Evolutionary conservation across 169 alveolate genomes (phyloP), one percentile per base, ranked within the genome.

Genomic region (Eimeria sp.): DNA sequence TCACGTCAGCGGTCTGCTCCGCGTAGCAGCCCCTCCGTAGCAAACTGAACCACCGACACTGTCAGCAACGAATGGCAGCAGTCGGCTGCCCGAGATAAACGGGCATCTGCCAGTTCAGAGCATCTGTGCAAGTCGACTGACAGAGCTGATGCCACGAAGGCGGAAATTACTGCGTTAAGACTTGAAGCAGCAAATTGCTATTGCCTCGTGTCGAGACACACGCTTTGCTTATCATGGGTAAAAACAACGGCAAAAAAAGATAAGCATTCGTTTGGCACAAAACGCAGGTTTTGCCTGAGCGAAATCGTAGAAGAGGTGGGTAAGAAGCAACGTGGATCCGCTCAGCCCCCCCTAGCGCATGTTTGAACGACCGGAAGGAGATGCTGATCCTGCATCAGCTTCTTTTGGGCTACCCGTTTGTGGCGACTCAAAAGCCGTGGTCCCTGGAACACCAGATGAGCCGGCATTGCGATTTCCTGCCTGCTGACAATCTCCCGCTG

Each of bases 191-290:
- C 33, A 16, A 40, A 27, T 30, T 49, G 89, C 89, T 54, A 80
- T 49, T 54, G 71, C 68, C 49, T 23, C 49, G 62, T 10, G 68
- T 52, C 89, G 25, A 27, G 49, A n/a, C 89, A 80, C 49, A 46
- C 3, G 91, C 62, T 46, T n/a, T n/a, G 60, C 91, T 37, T 46
- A 27, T 6, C 14, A 54, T 30, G 58, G 25, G 91, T 76, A n/a
- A 37, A 85, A 40, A 49, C 89, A 13, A 10, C 25, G 89, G 46
- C 71, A n/a, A 80, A 74, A 80, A 80, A 49, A 20, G 64, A 52
- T 49, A 80, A 80, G 25, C 89, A n/a, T 80, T 25, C 89, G 49
- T 54, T 80, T 37, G 83, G 89, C 89, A 27, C 66, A 80, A 52
- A 14, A n/a, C 25, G 68, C 89, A 74, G 18, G 68, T 14, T 80